These are phyloP conservation scores for Prunus yedoensis DNA, from an alignment of 331 rosid species.

Conservation along the genomic window DNA sequence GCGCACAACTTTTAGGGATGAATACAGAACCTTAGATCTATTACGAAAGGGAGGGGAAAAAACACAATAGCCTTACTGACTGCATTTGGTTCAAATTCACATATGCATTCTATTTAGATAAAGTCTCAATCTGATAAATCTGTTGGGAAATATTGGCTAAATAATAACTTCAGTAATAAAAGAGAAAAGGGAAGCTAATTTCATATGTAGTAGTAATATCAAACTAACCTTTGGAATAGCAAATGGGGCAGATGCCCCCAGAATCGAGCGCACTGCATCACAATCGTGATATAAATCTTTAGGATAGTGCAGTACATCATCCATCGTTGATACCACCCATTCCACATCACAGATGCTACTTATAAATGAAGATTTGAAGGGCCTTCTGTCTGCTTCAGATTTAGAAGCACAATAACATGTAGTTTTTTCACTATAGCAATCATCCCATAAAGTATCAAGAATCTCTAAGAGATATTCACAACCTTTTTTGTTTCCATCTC, in stretches of 20 bases:
- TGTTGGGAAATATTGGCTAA: not conserved
- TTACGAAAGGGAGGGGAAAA: not conserved
- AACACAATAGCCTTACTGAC: not conserved
- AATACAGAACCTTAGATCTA: too few relatives aligned
- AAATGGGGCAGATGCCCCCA: constrained; percentile 81
- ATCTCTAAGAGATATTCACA: constrained; percentile 69
- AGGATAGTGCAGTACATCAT: constrained; percentile 70
- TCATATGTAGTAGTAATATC: not conserved
- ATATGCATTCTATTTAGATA: too few relatives aligned
- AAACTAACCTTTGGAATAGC: constrained; percentile 87
- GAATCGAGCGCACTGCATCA: constrained; percentile 65
- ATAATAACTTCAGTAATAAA: not conserved
- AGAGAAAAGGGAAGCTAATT: not conserved
- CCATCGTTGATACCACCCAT: constrained; percentile 79
- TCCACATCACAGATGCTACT: constrained; percentile 56
- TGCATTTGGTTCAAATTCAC: not conserved
- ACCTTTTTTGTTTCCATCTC: constrained; percentile 47
- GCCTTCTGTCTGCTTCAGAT: constrained; percentile 39
- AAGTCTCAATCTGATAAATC: not conserved
- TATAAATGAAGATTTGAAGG: constrained; percentile 72
- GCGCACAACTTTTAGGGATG: too few relatives aligned
- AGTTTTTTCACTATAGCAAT: constrained; percentile 65
- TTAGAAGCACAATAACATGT: constrained; percentile 44
- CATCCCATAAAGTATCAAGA: constrained; percentile 87
- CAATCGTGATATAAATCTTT: constrained; percentile 69